Conservation (phyloP, 495 filamentous ascomycete species). For the Trichoderma virens region DNA sequence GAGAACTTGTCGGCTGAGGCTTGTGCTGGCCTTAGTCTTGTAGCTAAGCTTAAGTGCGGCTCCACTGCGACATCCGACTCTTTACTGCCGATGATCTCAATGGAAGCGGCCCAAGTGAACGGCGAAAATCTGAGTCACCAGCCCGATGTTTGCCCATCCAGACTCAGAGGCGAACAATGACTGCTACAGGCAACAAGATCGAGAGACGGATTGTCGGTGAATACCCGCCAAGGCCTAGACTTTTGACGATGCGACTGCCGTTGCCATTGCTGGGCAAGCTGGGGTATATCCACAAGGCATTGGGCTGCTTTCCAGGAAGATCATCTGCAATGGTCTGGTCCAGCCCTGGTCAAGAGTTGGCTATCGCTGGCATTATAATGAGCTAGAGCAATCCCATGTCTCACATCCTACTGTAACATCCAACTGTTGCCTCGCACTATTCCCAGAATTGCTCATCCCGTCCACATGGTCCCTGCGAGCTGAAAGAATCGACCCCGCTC, state of each 20-base stretch:
- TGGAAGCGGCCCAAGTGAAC: neutral
- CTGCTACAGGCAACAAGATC: neutral
- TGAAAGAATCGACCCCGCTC: neutral
- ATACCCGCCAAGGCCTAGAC: neutral
- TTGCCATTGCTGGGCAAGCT: neutral
- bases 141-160: neutral
- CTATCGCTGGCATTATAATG: neutral
- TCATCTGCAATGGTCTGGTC: neutral
- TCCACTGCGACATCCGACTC: neutral
- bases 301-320: neutral
- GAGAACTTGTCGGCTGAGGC: neutral
- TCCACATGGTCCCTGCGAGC: constrained; percentile 5
- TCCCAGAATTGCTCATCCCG: neutral
- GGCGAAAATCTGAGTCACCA: neutral
- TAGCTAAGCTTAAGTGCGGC: constrained; percentile 4
- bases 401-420: neutral
- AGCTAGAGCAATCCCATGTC: constrained; percentile 1
- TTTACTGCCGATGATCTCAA: neutral
- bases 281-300: neutral
- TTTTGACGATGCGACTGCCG: neutral
- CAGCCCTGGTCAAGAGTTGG: neutral
- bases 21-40: neutral
- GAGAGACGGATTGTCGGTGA: neutral
- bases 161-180: neutral
- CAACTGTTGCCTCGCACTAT: neutral